Base-by-base conservation (phyloP, 495 filamentous ascomycete species). In the Podospora pseudopauciseta region DNA sequence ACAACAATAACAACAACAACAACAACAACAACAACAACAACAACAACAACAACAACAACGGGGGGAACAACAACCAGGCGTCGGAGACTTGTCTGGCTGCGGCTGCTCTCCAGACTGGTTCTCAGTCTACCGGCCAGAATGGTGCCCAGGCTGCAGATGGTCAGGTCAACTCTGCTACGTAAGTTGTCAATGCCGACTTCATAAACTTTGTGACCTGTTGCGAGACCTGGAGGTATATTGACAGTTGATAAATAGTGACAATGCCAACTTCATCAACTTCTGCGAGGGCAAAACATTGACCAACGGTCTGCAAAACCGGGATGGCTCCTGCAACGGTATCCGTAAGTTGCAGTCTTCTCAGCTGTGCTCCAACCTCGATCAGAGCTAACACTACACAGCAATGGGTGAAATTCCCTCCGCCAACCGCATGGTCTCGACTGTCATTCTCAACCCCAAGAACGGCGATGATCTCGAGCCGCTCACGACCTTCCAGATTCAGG, bases 301-400 rank as follows among this genome's bases (percentile, higher is more conserved):
- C 63, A 92, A 92, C 73, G 90, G 90, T 73, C 74, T 82, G 27
- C 90, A 92, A 75, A 78, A 85, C 64, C 81, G 82, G 64, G 73
- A 67, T 16, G 90, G 90, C n/a, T 92, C 90, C 57, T 92, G 90
- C 78, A 92, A 92, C 75, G 87, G 87, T 77, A 83, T 87, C 78
- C 81, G 83, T 76, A 88, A 84, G 89, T 87, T 74, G 69, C 80
- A 64, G 4, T 23, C 49, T 53, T 4, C 28, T 67, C 3, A 15
- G 57, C 7, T 60, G 19, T n/a, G 19, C 4, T 32, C 4, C 4
- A 32, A 32, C 20, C 27, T 20, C 34, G 19, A 55, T 60, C 9
- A 27, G 26, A 7, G 44, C 75, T 80, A 76, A 80, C 65, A 59
- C 7, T 57, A 57, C 26, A 60, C 76, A 86, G 86, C 80, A 4